Evolutionary conservation across 2,329 filamentous ascomycete species (phyloP), one percentile per base, ranked within the genome.

Genomic region (Fusarium veterinarium): DNA sequence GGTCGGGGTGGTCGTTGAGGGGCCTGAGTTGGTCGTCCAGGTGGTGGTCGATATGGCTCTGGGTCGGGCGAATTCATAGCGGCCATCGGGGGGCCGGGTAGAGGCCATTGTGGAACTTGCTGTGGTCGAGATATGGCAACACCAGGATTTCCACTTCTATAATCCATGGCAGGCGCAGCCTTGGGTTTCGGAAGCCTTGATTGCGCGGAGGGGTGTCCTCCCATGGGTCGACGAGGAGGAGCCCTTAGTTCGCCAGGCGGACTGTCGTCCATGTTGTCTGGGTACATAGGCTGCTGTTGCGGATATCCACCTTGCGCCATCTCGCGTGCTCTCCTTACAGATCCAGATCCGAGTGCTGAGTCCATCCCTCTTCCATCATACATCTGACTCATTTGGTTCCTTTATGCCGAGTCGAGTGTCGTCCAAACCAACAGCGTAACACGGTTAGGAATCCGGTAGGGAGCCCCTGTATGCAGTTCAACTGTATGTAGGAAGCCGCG

Each of bases 1-100:
- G 90, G 89, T 41, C 90, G 85, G 16, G 88, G 88, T 14, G 90
- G 90, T 70, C 89, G 84, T 76, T 86, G 87, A 25, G 90, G 90
- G 30, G 88, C 76, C 40, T 79, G 84, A 42, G 85, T 82, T 40
- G 85, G 84, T 67, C 83, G 83, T 49, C 85, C 85, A n/a, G 84
- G 81, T 20, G 87, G 86, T 59, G 87, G 85, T 75, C 84, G 83
- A 71, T 89, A 89, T 25, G 84, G 81, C 58, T 84, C 82, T 23
- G 80, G 60, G 44, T 83, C 80, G 17, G 77, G 58, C 31, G 78
- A 71, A 16, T 74, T 79, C 19, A 78, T 65, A 20, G 82, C 75
- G n/a, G 81, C 75, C 42, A 80, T 75, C 25, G 84, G 76, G 19
- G 84, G 81, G 20, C 80, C 83, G 35, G 83, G 79, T 42, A 90